A percentile compares a stretch with the other conserved stretches of the same genome.
Conservation (phyloP, 2,329 filamentous ascomycete species). For the Didymella glomerata region DNA sequence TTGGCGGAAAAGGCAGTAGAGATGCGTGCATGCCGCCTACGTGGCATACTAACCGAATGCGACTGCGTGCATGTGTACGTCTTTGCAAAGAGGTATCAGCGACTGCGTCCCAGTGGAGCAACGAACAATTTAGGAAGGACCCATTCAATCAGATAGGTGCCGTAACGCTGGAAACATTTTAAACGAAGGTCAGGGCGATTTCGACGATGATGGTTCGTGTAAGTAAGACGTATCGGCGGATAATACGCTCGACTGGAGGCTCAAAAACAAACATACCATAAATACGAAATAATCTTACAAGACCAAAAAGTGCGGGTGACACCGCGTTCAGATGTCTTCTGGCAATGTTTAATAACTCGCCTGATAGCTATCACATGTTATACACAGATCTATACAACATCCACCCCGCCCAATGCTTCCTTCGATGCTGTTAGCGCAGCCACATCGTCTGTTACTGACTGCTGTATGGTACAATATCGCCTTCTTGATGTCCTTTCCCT, state of each 20-base stretch:
- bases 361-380: slow-evolving; percentile 17
- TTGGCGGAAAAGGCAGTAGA: not conserved
- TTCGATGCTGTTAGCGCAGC: not conserved
- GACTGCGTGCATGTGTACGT: too few relatives aligned
- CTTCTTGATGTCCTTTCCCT: not conserved
- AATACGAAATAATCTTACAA: too few relatives aligned
- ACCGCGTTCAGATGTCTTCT: not conserved
- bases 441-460: not conserved
- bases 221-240: too few relatives aligned
- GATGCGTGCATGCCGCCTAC: slow-evolving; percentile 7
- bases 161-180: too few relatives aligned
- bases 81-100: too few relatives aligned
- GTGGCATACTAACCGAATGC: not conserved
- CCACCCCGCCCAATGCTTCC: slow-evolving; percentile 8
- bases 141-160: too few relatives aligned
- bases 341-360: not conserved
- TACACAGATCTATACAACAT: slow-evolving; percentile 20
- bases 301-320: not conserved
- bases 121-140: too few relatives aligned
- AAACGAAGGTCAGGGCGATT: too few relatives aligned
- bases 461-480: slow-evolving; percentile 12
- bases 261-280: too few relatives aligned
- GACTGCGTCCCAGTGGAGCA: too few relatives aligned
- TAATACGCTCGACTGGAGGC: too few relatives aligned
- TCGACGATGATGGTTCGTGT: too few relatives aligned